A percentile compares a stretch with the other conserved stretches of the same genome.
phyloP scores from a whole-genome alignment of 2,329 filamentous ascomycete species.

The Pyrenophora tritici-repentis region DNA sequence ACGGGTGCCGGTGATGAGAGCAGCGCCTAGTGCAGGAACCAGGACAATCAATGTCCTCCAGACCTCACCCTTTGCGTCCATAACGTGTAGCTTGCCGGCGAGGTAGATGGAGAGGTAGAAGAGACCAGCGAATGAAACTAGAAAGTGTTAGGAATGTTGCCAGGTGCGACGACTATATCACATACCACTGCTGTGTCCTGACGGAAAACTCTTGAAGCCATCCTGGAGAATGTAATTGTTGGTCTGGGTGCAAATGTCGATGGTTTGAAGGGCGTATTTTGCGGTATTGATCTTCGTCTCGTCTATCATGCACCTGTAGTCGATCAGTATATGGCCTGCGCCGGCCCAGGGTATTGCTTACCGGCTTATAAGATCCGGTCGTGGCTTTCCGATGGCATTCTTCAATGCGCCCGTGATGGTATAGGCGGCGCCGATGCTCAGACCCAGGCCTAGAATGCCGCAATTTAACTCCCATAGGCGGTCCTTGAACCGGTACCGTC shows the following conservation, averaged over 20 bases:
- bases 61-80: constrained; percentile 64
- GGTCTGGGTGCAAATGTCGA: constrained; percentile 56
- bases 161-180: background rate
- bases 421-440: constrained; percentile 61
- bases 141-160: constrained; percentile 19
- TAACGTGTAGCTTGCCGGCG: constrained; percentile 62
- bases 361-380: constrained; percentile 65
- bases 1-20: constrained; percentile 60
- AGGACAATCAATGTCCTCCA: constrained; percentile 63
- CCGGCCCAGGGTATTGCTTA: constrained; percentile 23
- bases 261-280: constrained; percentile 24
- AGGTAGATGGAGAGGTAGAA: constrained; percentile 65
- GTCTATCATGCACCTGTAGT: constrained; percentile 28
- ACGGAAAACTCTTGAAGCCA: constrained; percentile 64
- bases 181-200: constrained; percentile 61
- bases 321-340: background rate
- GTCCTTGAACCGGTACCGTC: constrained; percentile 59
- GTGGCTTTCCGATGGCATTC: constrained; percentile 63
- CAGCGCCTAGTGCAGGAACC: constrained; percentile 59
- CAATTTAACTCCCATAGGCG: constrained; percentile 67
- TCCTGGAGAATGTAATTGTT: constrained; percentile 60
- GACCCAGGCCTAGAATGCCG: constrained; percentile 60
- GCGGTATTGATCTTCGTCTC: constrained; percentile 8
- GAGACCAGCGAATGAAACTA: constrained; percentile 63
- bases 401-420: constrained; percentile 63